A percentile compares a stretch with the other conserved stretches of the same genome.
Evolutionary conservation across 805 yeast species (phyloP).

Genomic region (Saccharomycopsis malanga): DNA sequence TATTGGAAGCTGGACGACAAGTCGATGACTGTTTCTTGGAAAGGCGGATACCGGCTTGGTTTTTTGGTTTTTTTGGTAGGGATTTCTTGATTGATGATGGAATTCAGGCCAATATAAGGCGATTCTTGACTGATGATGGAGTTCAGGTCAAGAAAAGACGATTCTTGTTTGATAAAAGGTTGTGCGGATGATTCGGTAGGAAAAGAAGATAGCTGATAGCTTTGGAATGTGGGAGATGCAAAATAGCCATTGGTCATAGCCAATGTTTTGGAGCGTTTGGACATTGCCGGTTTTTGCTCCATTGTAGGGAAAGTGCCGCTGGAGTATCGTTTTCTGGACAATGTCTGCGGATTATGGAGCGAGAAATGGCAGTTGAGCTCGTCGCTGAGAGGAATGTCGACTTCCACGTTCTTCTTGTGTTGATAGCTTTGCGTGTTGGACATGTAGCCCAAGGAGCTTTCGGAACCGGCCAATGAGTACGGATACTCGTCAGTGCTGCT

Average conservation of each 20-base stretch:
- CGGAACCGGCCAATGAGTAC: no score
- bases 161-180: not conserved
- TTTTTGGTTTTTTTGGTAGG: not conserved
- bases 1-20: slow-evolving; percentile 1
- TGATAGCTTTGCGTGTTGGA: not conserved
- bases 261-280: slow-evolving; percentile 3
- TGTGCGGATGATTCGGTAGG: not conserved
- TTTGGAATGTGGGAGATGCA: not conserved
- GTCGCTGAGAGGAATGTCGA: not conserved
- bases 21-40: slow-evolving; percentile 10
- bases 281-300: not conserved
- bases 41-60: not conserved
- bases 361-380: not conserved
- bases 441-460: not conserved
- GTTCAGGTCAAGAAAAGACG: not conserved
- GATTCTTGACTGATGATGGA: not conserved
- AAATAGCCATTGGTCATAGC: not conserved
- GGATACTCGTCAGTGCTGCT: not conserved
- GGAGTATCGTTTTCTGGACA: not conserved
- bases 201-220: not conserved
- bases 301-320: not conserved
- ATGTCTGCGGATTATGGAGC: not conserved
- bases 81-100: not conserved
- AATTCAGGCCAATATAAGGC: not conserved
- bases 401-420: not conserved